A percentile compares a stretch with the other conserved stretches of the same genome.
Conservation (phyloP, 192 early-diverging fungal species). For the Umbelopsis sp. region DNA sequence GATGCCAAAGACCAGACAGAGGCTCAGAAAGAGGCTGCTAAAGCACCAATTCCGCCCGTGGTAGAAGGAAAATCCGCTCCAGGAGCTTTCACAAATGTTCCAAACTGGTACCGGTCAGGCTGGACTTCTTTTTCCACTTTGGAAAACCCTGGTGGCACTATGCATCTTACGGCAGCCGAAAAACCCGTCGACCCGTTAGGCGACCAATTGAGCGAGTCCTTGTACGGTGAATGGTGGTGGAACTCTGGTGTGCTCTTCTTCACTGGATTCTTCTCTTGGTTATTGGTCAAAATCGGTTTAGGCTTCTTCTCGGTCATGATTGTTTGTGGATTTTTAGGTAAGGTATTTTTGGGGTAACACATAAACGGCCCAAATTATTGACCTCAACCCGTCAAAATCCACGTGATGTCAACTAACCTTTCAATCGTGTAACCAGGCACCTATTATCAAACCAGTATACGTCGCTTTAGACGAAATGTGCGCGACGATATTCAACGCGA, state of each 20-base stretch:
- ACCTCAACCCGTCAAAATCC: neutral
- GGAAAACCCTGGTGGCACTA: conserved; percentile 21
- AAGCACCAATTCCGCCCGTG: too few species aligned
- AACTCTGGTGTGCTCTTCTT: conserved; percentile 33
- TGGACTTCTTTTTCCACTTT: conserved; percentile 26
- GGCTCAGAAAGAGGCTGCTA: too few species aligned
- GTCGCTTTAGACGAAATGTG: conserved; percentile 52
- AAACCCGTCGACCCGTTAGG: conserved; percentile 19
- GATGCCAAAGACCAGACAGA: too few species aligned
- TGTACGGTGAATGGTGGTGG: conserved; percentile 41
- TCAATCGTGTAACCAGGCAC: conserved; percentile 32
- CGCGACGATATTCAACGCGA: conserved; percentile 63
- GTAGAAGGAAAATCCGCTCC: conserved; percentile 28
- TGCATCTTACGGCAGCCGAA: conserved; percentile 21
- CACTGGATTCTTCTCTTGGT: conserved; percentile 25
- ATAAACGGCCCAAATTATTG: too few species aligned
- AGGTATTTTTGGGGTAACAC: neutral
- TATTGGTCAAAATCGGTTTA: conserved; percentile 24
- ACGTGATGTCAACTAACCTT: neutral
- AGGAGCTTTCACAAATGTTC: conserved; percentile 2
- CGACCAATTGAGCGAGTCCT: conserved; percentile 25
- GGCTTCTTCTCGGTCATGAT: conserved; percentile 27
- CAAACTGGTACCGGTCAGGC: conserved; percentile 32
- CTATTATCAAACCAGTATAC: conserved; percentile 60
- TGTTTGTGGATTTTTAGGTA: conserved; percentile 35